Conservation (phyloP, 257 asterid genomes). For the Pogostemon cablin region DNA sequence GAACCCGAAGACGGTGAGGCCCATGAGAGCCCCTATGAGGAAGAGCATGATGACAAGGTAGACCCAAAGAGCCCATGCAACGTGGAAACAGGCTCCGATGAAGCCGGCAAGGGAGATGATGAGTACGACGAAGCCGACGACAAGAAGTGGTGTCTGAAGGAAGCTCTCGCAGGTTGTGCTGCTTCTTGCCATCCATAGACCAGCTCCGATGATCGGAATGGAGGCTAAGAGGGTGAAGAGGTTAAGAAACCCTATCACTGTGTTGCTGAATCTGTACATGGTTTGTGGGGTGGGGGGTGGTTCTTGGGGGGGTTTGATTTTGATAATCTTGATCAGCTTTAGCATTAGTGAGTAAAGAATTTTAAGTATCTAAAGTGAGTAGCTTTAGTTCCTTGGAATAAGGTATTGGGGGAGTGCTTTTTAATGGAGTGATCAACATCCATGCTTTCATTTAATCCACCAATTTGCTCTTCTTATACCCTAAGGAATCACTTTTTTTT, state of each 20-base stretch:
- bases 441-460: conserved; percentile 37
- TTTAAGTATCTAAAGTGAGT: conserved; percentile 29
- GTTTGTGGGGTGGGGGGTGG: neutral
- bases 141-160: conserved; percentile 82
- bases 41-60: conserved; percentile 74
- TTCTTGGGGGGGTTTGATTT: no score
- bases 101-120: conserved; percentile 82
- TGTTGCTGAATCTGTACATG: conserved; percentile 87
- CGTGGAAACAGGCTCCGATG: conserved; percentile 90
- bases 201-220: conserved; percentile 95
- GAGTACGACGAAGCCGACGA: conserved; percentile 73
- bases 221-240: conserved; percentile 88
- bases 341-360: conserved; percentile 18
- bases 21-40: conserved; percentile 73
- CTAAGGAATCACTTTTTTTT: conserved; percentile 62
- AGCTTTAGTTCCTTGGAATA: conserved; percentile 54
- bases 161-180: conserved; percentile 85
- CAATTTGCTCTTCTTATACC: conserved; percentile 59
- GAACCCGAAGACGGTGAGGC: conserved; percentile 75
- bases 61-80: conserved; percentile 92
- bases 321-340: conserved; percentile 28
- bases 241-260: conserved; percentile 86
- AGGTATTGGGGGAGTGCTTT: conserved; percentile 30
- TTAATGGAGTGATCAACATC: conserved; percentile 38
- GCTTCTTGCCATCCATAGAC: conserved; percentile 89